phyloP scores from a whole-genome alignment of 192 early-diverging fungal species.

The Coemansia sp. region DNA sequence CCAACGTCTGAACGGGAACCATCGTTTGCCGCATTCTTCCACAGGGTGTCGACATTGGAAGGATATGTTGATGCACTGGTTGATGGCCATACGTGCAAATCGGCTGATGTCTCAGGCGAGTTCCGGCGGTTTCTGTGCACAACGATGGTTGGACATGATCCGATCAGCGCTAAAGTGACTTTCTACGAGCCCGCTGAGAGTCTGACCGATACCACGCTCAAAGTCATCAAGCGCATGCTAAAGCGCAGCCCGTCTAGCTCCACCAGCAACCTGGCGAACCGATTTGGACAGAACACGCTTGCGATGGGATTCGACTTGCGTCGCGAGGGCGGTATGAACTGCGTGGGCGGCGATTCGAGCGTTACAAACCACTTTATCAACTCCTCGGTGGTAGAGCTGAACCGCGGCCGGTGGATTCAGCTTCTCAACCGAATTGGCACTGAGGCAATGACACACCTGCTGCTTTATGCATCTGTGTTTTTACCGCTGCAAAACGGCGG shows the following conservation, averaged over 20 bases:
- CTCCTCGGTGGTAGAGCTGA: constrained; percentile 42
- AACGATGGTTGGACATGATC: constrained; percentile 36
- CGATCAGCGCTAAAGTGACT: constrained; percentile 1
- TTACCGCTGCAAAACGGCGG: constrained; percentile 28
- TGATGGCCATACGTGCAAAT: constrained; percentile 11
- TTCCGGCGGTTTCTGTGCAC: constrained; percentile 31
- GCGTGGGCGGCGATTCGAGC: constrained; percentile 21
- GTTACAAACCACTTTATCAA: constrained; percentile 34
- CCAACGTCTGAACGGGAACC: neutral
- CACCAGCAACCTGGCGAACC: neutral
- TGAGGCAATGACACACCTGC: constrained; percentile 30
- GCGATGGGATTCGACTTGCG: constrained; percentile 31
- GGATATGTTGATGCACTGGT: constrained; percentile 42
- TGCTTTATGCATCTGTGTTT: constrained; percentile 35
- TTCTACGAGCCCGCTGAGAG: constrained; percentile 32
- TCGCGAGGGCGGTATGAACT: constrained; percentile 25
- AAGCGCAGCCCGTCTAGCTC: constrained; percentile 5
- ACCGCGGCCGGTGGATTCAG: constrained; percentile 21
- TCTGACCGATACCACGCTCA: constrained; percentile 31
- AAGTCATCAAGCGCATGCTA: constrained; percentile 26
- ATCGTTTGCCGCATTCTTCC: constrained; percentile 14
- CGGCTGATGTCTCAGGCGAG: constrained; percentile 8
- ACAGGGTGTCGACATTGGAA: constrained; percentile 26
- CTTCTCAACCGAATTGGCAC: constrained; percentile 35
- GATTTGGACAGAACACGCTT: constrained; percentile 26